These are phyloP conservation scores for Lipomyces yamadae DNA, from an alignment of 805 yeast genomes.

Conservation along the genomic window DNA sequence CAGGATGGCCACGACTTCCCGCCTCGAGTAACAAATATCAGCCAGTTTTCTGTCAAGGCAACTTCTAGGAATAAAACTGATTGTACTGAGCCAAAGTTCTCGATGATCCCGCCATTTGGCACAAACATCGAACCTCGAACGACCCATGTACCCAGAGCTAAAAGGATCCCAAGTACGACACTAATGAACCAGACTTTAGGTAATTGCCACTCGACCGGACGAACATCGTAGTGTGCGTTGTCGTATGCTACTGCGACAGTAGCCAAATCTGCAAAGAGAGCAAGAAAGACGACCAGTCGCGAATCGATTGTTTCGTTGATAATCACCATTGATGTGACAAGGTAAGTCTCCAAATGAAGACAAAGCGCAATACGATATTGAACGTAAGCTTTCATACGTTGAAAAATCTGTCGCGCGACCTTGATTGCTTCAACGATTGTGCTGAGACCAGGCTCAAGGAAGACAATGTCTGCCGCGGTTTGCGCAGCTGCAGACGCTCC, in stretches of 20 bases:
- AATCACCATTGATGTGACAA: conserved; percentile 95
- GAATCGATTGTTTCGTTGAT: conserved; percentile 84
- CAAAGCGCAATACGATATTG: conserved; percentile 97
- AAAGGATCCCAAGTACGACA: conserved; percentile 77
- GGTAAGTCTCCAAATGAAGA: conserved; percentile 90
- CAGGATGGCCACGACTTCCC: conserved; percentile 99
- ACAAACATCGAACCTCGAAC: conserved; percentile 91
- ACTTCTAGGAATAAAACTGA: conserved; percentile 94
- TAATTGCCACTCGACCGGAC: conserved; percentile 95
- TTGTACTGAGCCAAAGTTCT: conserved; percentile 93
- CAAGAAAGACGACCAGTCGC: conserved; percentile 92
- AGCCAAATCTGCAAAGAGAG: conserved; percentile 96
- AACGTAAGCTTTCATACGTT: conserved; percentile 98
- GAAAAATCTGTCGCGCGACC: conserved; percentile 97
- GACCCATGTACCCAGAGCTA: conserved; percentile 94
- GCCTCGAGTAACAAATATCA: conserved; percentile 95
- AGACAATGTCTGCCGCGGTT: conserved; percentile 52
- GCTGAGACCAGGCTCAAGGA: conserved; percentile 68
- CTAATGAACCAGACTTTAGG: conserved; percentile 99
- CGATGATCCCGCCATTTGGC: conserved; percentile 77
- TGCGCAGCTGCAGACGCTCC: conserved; percentile 53
- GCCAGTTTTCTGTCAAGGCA: conserved; percentile 96
- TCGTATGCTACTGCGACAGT: conserved; percentile 97
- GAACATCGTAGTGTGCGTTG: conserved; percentile 92
- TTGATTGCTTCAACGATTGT: conserved; percentile 81